These are phyloP conservation scores for Alternaria ventricosa DNA, from an alignment of 2,329 filamentous ascomycete species.

Conservation along the genomic window DNA sequence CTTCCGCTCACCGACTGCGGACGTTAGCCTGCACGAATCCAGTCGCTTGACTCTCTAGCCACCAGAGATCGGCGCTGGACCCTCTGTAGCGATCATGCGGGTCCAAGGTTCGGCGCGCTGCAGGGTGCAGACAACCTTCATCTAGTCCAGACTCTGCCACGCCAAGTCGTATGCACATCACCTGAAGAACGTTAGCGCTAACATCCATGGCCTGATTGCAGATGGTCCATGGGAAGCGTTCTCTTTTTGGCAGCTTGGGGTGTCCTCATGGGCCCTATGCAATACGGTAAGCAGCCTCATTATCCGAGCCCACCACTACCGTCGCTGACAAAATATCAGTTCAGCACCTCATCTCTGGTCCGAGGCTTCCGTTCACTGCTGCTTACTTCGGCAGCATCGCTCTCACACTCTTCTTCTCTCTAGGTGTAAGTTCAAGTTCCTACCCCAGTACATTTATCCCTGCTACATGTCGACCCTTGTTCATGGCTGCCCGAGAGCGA, in stretches of 20 bases:
- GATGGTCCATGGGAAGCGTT: constrained; percentile 92
- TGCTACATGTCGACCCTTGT: constrained; percentile 30
- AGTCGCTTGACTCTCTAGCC: constrained; percentile 45
- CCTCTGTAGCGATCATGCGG: constrained; percentile 51
- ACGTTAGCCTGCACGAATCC: constrained; percentile 27
- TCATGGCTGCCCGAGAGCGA: constrained; percentile 31
- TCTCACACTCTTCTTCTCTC: constrained; percentile 87
- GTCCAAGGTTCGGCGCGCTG: constrained; percentile 48
- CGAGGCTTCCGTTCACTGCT: constrained; percentile 88
- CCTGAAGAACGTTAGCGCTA: constrained; percentile 42
- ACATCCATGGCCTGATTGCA: constrained; percentile 54
- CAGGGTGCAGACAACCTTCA: constrained; percentile 40
- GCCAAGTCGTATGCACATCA: constrained; percentile 34
- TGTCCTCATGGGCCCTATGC: constrained; percentile 87
- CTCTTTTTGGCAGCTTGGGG: constrained; percentile 93
- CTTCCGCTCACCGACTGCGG: constrained; percentile 18
- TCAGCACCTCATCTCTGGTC: constrained; percentile 81
- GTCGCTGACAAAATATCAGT: constrained; percentile 49
- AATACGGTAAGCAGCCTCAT: constrained; percentile 63
- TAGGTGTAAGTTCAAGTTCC: constrained; percentile 73
- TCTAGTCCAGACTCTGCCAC: constrained; percentile 37
- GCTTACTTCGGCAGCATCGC: constrained; percentile 94
- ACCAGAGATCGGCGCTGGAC: constrained; percentile 43
- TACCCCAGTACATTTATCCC: constrained; percentile 17
- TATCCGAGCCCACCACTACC: constrained; percentile 12